Percentiles rank a stretch among this genome's conserved stretches.
These are phyloP conservation scores for Colletotrichum salicis DNA, from an alignment of 2,329 filamentous ascomycete species.

Conservation along the genomic window DNA sequence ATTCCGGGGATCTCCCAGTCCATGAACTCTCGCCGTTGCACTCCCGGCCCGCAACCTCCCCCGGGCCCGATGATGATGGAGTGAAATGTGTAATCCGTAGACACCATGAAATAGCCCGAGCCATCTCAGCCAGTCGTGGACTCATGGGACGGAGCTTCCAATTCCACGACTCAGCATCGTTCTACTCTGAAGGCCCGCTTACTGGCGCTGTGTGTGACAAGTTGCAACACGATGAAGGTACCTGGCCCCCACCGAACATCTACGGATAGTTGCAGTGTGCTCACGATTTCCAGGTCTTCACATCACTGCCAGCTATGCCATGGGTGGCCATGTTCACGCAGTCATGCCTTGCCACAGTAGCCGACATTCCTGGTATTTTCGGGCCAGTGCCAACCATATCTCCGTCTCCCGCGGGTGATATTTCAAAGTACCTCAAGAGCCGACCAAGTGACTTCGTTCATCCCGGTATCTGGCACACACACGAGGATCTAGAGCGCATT, in stretches of 20 bases:
- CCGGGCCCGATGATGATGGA: neutral
- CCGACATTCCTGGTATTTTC: conserved; percentile 17
- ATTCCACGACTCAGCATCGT: neutral
- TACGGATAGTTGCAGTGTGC: neutral
- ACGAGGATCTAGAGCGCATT: conserved; percentile 30
- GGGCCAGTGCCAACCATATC: conserved; percentile 11
- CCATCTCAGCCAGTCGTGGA: neutral
- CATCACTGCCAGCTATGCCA: neutral
- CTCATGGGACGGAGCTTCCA: neutral
- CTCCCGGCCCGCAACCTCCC: conserved; percentile 9
- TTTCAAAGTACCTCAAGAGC: conserved; percentile 20
- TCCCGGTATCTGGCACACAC: conserved; percentile 31
- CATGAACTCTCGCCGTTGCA: neutral
- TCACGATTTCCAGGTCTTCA: neutral
- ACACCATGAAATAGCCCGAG: neutral
- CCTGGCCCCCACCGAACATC: neutral
- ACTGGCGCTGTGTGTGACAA: neutral
- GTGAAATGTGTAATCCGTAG: no score
- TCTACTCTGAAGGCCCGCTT: neutral
- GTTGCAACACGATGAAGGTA: neutral
- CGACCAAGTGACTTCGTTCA: conserved; percentile 24
- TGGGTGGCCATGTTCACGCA: neutral
- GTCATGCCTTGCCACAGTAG: conserved; percentile 8
- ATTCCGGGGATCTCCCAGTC: neutral
- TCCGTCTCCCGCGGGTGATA: neutral